phyloP scores from a whole-genome alignment of 208 protist species.

The Strigomonas culicis region DNA sequence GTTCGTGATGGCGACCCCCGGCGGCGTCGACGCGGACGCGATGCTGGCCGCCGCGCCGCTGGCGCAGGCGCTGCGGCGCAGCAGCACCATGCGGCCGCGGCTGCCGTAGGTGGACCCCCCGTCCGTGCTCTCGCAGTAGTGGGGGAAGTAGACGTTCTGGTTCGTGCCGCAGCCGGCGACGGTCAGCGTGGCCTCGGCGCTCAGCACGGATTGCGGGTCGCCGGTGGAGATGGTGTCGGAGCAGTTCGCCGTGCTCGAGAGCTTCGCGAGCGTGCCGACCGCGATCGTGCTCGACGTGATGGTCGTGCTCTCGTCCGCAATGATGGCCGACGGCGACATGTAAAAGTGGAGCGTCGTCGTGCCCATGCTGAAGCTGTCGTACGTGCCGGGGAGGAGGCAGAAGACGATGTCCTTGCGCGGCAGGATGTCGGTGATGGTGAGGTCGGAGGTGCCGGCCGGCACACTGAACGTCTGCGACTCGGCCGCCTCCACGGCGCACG shows the following conservation, averaged over 20 bases:
- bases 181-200: conserved; percentile 27
- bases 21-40: conserved; percentile 21
- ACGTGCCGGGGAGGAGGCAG: conserved; percentile 18
- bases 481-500: conserved; percentile 23
- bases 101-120: conserved; percentile 21
- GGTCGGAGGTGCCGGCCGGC: conserved; percentile 2
- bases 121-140: conserved; percentile 64
- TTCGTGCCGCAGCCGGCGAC: conserved; percentile 32
- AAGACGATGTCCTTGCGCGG: conserved; percentile 20
- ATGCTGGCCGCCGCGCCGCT: conserved; percentile 33
- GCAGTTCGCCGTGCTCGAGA: conserved; percentile 33
- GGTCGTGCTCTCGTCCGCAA: conserved; percentile 30
- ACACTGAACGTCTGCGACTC: conserved; percentile 29
- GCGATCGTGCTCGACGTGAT: conserved; percentile 26
- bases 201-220: conserved; percentile 12
- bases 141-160: conserved; percentile 17
- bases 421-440: conserved; percentile 24
- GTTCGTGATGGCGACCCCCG: conserved; percentile 26
- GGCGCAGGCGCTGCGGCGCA: conserved; percentile 33
- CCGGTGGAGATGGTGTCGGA: conserved; percentile 24
- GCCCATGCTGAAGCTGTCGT: conserved; percentile 27
- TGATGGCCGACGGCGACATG: conserved; percentile 50
- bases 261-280: conserved; percentile 24
- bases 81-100: conserved; percentile 42
- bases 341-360: conserved; percentile 32